phyloP scores from a whole-genome alignment of 495 filamentous ascomycete species.

The Talaromyces adpressus region DNA sequence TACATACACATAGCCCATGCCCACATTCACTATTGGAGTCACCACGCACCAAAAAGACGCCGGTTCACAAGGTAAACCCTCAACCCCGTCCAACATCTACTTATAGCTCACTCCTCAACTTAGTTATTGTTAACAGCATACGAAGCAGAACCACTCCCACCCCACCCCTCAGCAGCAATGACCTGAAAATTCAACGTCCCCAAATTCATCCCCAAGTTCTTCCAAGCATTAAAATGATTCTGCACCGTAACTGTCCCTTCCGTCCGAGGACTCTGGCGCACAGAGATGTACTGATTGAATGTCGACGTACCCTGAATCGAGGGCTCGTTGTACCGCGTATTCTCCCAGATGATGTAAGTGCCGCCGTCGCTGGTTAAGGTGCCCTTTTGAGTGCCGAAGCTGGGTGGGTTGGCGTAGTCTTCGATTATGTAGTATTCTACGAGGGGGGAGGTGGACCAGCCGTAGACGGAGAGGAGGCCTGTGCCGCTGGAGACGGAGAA shows the following conservation, averaged over 20 bases:
- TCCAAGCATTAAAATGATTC: conserved; percentile 63
- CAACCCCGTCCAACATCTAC: too few species aligned
- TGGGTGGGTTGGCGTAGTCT: conserved; percentile 47
- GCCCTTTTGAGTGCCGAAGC: conserved; percentile 40
- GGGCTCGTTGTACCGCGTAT: conserved; percentile 51
- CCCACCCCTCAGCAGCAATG: conserved; percentile 52
- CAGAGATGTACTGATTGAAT: conserved; percentile 57
- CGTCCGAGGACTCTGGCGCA: conserved; percentile 45
- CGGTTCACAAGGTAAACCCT: too few species aligned
- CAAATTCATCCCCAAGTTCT: conserved; percentile 34
- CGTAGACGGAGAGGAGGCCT: conserved; percentile 55
- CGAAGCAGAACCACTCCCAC: conserved; percentile 41
- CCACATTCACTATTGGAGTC: too few species aligned
- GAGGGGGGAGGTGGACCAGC: conserved; percentile 55
- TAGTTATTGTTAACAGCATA: conserved; percentile 37
- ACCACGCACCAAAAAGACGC: too few species aligned
- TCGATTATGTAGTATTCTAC: conserved; percentile 63
- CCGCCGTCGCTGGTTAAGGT: conserved; percentile 51
- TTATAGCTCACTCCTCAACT: too few species aligned
- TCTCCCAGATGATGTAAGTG: conserved; percentile 58
- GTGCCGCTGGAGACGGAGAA: conserved; percentile 49
- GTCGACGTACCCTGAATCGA: conserved; percentile 52
- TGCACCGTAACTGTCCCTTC: conserved; percentile 44
- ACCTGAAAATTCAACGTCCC: conserved; percentile 55
- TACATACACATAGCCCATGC: not conserved